Evolutionary conservation across 2,329 filamentous ascomycete species (phyloP).

Genomic region (Ophiostoma ulmi): DNA sequence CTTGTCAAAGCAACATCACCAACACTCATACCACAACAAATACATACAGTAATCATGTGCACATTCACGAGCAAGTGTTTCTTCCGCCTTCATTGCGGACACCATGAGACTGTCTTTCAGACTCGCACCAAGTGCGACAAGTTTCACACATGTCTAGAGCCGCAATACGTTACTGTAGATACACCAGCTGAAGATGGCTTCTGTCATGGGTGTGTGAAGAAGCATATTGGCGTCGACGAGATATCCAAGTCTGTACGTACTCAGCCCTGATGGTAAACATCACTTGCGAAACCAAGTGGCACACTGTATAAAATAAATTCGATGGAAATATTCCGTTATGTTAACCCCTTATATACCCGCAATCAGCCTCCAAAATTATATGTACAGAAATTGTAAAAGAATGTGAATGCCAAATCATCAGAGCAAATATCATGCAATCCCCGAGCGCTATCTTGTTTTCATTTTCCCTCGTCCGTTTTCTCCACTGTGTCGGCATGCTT

Average conservation of each 20-base stretch:
- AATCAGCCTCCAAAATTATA: neutral
- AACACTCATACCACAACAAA: neutral
- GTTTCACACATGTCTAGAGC: neutral
- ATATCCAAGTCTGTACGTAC: neutral
- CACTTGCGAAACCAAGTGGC: neutral
- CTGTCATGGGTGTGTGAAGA: neutral
- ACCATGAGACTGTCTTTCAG: neutral
- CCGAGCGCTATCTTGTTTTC: too few relatives aligned
- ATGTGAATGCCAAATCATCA: neutral
- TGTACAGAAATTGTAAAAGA: neutral
- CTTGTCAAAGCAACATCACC: neutral
- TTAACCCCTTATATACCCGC: slow-evolving; percentile 5
- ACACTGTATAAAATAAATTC: neutral
- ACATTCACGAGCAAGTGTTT: slow-evolving; percentile 6
- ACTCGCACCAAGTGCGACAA: neutral
- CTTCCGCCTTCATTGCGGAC: neutral
- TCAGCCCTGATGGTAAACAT: neutral
- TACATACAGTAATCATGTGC: neutral
- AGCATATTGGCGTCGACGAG: neutral
- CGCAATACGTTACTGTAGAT: neutral
- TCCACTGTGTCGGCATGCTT: neutral
- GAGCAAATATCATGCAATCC: neutral
- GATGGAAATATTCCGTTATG: neutral
- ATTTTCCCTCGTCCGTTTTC: neutral
- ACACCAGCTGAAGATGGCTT: neutral